Percentiles rank a stretch among this genome's conserved stretches.
These are phyloP conservation scores for Nakaseomyces nivariensis DNA, from an alignment of 1,139 yeast species.

Conservation along the genomic window DNA sequence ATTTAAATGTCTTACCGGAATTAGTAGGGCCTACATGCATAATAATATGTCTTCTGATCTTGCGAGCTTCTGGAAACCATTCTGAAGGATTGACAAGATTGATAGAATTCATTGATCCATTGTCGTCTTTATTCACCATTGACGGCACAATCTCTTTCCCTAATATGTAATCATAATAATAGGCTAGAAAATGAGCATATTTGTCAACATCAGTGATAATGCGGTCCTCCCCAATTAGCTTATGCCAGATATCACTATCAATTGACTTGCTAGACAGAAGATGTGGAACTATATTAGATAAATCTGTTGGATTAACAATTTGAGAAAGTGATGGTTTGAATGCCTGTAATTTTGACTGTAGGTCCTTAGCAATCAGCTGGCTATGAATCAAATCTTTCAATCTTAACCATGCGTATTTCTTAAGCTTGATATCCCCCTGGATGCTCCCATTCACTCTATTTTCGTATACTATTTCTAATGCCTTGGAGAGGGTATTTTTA, in stretches of 20 bases:
- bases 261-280: slow-evolving; percentile 10
- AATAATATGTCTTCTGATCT: slow-evolving; percentile 63
- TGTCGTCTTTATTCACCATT: slow-evolving; percentile 8
- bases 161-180: slow-evolving; percentile 14
- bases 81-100: slow-evolving; percentile 66
- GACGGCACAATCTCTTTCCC: slow-evolving; percentile 22
- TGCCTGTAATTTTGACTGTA: slow-evolving; percentile 1
- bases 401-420: slow-evolving; percentile 17
- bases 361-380: slow-evolving; percentile 12
- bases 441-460: slow-evolving; percentile 10
- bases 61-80: slow-evolving; percentile 84
- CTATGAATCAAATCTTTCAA: slow-evolving; percentile 18
- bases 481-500: slow-evolving; percentile 9
- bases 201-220: slow-evolving; percentile 9
- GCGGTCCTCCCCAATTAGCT: slow-evolving; percentile 2
- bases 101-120: slow-evolving; percentile 9
- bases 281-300: slow-evolving; percentile 12
- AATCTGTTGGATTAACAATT: slow-evolving; percentile 13
- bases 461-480: slow-evolving; percentile 14
- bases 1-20: slow-evolving; percentile 89
- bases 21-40: slow-evolving; percentile 98
- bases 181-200: slow-evolving; percentile 13
- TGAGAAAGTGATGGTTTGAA: slow-evolving; percentile 10
- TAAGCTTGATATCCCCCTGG: slow-evolving; percentile 7
- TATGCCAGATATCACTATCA: slow-evolving; percentile 9